These are phyloP conservation scores for Pachysandra terminalis DNA, from an alignment of 164 flowering plant species.

Conservation along the genomic window DNA sequence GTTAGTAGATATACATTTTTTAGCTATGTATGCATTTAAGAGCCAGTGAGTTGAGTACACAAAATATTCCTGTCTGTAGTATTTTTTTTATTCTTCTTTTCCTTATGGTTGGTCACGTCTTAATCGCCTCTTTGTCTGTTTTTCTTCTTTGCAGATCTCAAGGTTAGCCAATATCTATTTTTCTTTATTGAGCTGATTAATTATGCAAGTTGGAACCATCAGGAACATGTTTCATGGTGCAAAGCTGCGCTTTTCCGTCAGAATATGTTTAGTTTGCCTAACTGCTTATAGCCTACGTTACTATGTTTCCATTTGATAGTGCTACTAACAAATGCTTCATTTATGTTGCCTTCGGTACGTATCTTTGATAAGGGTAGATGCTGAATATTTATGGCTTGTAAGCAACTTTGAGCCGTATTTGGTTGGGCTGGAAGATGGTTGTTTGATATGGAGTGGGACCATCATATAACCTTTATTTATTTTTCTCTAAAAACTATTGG, in stretches of 20 bases:
- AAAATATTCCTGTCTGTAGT: neutral
- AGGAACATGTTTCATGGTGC: conserved; percentile 11
- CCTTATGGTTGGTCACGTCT: neutral
- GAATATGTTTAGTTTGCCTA: neutral
- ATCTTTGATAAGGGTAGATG: no score
- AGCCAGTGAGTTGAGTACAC: neutral
- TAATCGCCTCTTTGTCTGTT: conserved; percentile 15
- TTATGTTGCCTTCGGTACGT: no score
- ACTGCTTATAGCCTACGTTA: neutral
- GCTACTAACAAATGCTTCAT: no score
- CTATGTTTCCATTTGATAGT: neutral
- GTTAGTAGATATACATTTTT: no score
- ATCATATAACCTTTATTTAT: no score
- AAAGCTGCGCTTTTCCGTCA: neutral
- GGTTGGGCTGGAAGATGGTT: no score
- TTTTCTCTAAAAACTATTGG: no score
- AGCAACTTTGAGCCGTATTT: no score
- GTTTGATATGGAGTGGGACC: no score
- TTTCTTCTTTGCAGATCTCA: conserved; percentile 67
- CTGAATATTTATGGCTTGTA: no score
- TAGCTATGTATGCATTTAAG: neutral
- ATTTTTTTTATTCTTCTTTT: neutral
- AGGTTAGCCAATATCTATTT: conserved; percentile 47
- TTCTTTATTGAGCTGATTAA: conserved; percentile 6
- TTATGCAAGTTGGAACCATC: conserved; percentile 11